A percentile compares a stretch with the other conserved stretches of the same genome.
These are phyloP conservation scores for Pseudotulostoma volvatum DNA, from an alignment of 495 filamentous ascomycete species.

Conservation along the genomic window DNA sequence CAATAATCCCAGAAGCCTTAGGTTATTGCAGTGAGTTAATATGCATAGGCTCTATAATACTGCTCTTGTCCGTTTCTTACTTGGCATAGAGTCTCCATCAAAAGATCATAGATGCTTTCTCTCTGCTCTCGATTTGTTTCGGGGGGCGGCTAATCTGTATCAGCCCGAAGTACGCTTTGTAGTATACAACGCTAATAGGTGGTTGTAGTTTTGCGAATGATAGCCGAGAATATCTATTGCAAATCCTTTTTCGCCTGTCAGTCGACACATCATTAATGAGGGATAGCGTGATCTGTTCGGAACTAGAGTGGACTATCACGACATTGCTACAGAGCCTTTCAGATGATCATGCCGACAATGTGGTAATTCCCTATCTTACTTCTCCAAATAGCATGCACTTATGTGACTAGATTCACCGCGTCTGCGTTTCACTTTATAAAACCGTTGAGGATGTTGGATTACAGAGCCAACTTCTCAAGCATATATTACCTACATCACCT, in stretches of 20 bases:
- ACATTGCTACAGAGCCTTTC: slow-evolving; percentile 21
- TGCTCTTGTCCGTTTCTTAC: neutral
- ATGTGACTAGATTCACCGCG: slow-evolving; percentile 37
- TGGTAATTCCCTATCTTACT: slow-evolving; percentile 12
- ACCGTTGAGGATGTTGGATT: slow-evolving; percentile 34
- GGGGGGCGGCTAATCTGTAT: slow-evolving; percentile 17
- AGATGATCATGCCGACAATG: slow-evolving; percentile 14
- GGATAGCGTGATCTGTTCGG: slow-evolving; percentile 20
- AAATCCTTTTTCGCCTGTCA: slow-evolving; percentile 41
- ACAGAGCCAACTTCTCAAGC: slow-evolving; percentile 41
- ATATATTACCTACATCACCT: slow-evolving; percentile 36
- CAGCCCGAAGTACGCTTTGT: too few species aligned
- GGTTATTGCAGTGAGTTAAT: too few species aligned
- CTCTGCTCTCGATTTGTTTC: slow-evolving; percentile 20
- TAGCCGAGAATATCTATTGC: slow-evolving; percentile 17
- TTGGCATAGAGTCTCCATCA: neutral
- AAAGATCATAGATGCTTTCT: slow-evolving; percentile 11
- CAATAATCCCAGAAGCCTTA: slow-evolving; percentile 12
- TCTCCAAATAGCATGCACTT: neutral
- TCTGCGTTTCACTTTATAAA: slow-evolving; percentile 35
- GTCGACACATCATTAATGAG: slow-evolving; percentile 36
- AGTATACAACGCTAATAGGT: slow-evolving; percentile 7
- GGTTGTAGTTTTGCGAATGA: slow-evolving; percentile 17
- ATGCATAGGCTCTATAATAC: too few species aligned
- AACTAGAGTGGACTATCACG: slow-evolving; percentile 31